A percentile compares a stretch with the other conserved stretches of the same genome.
These are phyloP conservation scores for Penicillium verhagenii DNA, from an alignment of 495 filamentous ascomycete genomes.

Conservation along the genomic window DNA sequence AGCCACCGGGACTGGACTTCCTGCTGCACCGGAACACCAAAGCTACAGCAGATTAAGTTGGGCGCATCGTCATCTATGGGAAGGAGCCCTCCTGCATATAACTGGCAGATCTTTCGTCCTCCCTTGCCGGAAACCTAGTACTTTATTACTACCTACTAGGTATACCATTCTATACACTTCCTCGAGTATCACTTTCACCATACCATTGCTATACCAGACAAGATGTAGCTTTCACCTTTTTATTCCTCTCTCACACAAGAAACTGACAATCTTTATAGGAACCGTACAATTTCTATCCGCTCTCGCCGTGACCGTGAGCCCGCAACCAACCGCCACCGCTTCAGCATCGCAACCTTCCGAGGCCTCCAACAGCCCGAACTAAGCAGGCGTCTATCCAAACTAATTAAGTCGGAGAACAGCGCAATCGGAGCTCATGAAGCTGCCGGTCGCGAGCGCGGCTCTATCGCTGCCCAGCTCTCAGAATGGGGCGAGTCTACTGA, in stretches of 20 bases:
- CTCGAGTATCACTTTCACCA: not conserved
- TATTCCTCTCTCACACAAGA: not conserved
- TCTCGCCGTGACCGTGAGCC: constrained; percentile 41
- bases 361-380: constrained; percentile 80
- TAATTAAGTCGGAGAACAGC: constrained; percentile 90
- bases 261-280: constrained; percentile 38
- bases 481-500: constrained; percentile 92
- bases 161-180: not conserved
- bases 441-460: constrained; percentile 75
- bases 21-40: constrained; percentile 6
- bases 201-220: not conserved
- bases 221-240: not conserved
- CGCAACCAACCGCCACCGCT: constrained; percentile 53
- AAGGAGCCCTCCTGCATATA: constrained; percentile 11
- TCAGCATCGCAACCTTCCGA: constrained; percentile 80
- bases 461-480: constrained; percentile 85
- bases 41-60: constrained; percentile 15
- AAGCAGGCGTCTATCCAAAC: constrained; percentile 75
- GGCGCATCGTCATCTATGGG: constrained; percentile 28
- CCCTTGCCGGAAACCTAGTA: not conserved
- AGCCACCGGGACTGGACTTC: constrained; percentile 22
- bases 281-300: constrained; percentile 60
- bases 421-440: constrained; percentile 79
- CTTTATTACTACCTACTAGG: not conserved
- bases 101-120: not conserved